A percentile compares a stretch with the other conserved stretches of the same genome.
Conservation (phyloP, 2,329 filamentous ascomycete species). For the Pseudogymnoascus sp. region DNA sequence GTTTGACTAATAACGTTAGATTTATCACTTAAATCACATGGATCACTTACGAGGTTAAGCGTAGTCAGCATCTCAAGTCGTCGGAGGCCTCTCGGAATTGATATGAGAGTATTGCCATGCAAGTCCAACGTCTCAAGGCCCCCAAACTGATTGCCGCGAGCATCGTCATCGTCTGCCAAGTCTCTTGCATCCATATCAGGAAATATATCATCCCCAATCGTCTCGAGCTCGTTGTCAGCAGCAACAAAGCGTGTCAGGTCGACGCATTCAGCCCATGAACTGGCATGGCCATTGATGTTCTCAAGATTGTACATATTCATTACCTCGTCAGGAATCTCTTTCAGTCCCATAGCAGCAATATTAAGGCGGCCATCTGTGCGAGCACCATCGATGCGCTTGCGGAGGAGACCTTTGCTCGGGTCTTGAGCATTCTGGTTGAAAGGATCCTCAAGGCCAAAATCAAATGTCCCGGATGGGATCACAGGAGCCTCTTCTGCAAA, state of each 20-base stretch:
- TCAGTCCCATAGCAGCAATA: conserved; percentile 76
- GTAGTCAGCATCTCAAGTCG: conserved; percentile 67
- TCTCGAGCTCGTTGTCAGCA: conserved; percentile 81
- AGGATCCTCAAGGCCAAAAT: conserved; percentile 58
- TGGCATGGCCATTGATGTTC: conserved; percentile 52
- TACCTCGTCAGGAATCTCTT: conserved; percentile 73
- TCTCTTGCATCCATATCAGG: conserved; percentile 60
- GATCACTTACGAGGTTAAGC: conserved; percentile 64
- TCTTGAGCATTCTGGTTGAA: conserved; percentile 61
- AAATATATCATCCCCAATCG: conserved; percentile 67
- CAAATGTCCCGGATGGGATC: conserved; percentile 45
- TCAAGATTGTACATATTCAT: conserved; percentile 85
- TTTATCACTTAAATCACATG: neutral
- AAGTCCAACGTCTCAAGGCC: conserved; percentile 75
- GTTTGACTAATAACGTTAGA: conserved; percentile 52
- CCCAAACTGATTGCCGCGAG: conserved; percentile 68
- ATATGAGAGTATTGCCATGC: conserved; percentile 71
- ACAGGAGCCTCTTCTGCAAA: conserved; percentile 32
- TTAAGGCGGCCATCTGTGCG: conserved; percentile 77
- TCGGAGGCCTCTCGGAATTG: conserved; percentile 68
- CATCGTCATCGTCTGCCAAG: conserved; percentile 57
- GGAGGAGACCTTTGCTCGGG: conserved; percentile 58
- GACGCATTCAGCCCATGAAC: conserved; percentile 85
- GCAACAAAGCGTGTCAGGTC: conserved; percentile 79
- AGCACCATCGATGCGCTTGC: conserved; percentile 64